These are phyloP conservation scores for Elasticomyces elasticus DNA, from an alignment of 495 filamentous ascomycete genomes.

Conservation along the genomic window DNA sequence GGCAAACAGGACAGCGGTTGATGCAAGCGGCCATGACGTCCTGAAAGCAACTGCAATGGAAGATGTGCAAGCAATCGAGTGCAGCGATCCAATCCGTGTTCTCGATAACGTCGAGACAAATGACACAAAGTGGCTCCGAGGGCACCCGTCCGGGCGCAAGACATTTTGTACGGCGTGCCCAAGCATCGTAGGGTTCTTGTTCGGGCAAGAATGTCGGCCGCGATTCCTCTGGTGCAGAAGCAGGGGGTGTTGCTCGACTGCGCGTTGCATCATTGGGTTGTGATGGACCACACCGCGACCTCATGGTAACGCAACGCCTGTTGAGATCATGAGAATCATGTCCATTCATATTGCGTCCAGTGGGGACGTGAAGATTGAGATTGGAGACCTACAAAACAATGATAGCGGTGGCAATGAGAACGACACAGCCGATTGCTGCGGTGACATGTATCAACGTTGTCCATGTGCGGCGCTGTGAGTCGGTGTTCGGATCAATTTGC, in stretches of 20 bases:
- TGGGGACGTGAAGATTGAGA: too few relatives aligned
- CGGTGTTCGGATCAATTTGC: too few relatives aligned
- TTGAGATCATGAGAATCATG: too few relatives aligned
- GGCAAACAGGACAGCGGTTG: not conserved
- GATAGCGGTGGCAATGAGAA: too few relatives aligned
- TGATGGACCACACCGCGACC: not conserved
- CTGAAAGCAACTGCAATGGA: not conserved
- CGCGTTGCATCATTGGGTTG: not conserved
- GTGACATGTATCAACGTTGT: not conserved
- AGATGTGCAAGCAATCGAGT: slow-evolving; percentile 1
- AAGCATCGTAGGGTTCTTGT: not conserved
- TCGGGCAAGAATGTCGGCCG: not conserved
- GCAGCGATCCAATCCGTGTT: not conserved
- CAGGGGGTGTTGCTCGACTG: too few relatives aligned
- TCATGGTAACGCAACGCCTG: not conserved
- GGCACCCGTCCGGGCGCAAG: not conserved
- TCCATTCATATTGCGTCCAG: too few relatives aligned
- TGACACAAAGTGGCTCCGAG: not conserved
- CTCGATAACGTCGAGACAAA: not conserved
- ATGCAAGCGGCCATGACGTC: not conserved
- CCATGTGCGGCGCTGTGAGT: not conserved
- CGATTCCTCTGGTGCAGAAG: not conserved
- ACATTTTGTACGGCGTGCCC: not conserved
- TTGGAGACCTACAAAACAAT: not conserved
- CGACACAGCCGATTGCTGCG: not conserved